Percentiles rank a stretch among this genome's conserved stretches.
Evolutionary conservation across 352 stramenopile species (phyloP).

Genomic region (Elongisporangium anandrum): DNA sequence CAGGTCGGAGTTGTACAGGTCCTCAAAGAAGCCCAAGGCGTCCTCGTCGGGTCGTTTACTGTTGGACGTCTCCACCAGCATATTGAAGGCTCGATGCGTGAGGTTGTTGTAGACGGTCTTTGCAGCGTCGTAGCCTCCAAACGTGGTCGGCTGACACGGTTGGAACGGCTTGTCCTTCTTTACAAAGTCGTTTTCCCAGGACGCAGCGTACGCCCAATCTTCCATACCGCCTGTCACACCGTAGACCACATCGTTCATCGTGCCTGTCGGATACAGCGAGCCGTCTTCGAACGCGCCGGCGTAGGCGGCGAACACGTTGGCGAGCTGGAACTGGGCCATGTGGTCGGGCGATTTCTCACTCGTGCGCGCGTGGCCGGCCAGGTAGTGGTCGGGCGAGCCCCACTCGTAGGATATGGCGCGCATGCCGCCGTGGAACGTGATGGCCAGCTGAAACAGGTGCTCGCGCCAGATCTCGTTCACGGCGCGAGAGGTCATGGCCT

Average conservation of each 20-base stretch:
- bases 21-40: slow-evolving; percentile 67
- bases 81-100: slow-evolving; percentile 93
- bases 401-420: slow-evolving; percentile 97
- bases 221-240: slow-evolving; percentile 97
- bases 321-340: slow-evolving; percentile 57
- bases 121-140: slow-evolving; percentile 84
- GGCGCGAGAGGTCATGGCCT: slow-evolving; percentile 92
- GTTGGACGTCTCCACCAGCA: slow-evolving; percentile 95
- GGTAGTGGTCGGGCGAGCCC: slow-evolving; percentile 90
- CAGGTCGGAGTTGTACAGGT: slow-evolving; percentile 63
- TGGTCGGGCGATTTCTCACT: slow-evolving; percentile 84
- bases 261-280: slow-evolving; percentile 73
- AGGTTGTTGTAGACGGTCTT: slow-evolving; percentile 94
- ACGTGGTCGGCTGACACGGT: slow-evolving; percentile 83
- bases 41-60: slow-evolving; percentile 77
- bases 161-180: slow-evolving; percentile 43
- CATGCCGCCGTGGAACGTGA: slow-evolving; percentile 98
- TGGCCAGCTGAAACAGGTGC: slow-evolving; percentile 95
- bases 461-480: slow-evolving; percentile 97
- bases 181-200: slow-evolving; percentile 76
- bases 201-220: slow-evolving; percentile 95
- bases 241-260: slow-evolving; percentile 98
- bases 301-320: slow-evolving; percentile 56
- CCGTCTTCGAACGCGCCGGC: slow-evolving; percentile 66
- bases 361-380: slow-evolving; percentile 29